A percentile compares a stretch with the other conserved stretches of the same genome.
Evolutionary conservation across 192 early-diverging fungal genomes (phyloP).

Genomic region (Dissophora globulifera): DNA sequence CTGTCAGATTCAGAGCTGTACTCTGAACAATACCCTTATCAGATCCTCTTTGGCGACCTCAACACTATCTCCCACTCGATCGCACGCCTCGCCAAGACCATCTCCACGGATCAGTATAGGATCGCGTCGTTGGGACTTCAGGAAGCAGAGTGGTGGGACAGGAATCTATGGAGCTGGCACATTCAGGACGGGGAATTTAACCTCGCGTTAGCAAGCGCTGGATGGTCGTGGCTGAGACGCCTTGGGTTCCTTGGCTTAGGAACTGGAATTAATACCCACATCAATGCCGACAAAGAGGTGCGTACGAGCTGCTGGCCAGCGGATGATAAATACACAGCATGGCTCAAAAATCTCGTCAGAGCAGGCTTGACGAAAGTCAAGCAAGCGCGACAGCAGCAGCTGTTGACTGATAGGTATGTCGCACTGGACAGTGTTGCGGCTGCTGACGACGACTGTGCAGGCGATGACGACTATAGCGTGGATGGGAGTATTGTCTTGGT

Average conservation of each 20-base stretch:
- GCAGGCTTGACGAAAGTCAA: constrained; percentile 35
- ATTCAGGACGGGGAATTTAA: constrained; percentile 57
- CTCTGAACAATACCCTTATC: constrained; percentile 63
- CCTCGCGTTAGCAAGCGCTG: constrained; percentile 45
- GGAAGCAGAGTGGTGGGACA: constrained; percentile 78
- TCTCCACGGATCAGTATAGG: constrained; percentile 72
- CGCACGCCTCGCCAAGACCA: constrained; percentile 72
- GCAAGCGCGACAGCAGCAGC: constrained; percentile 31
- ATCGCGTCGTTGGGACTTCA: constrained; percentile 68
- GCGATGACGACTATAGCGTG: constrained; percentile 19
- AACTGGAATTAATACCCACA: too few species aligned
- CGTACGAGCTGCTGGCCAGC: too few species aligned
- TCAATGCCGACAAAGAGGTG: too few species aligned
- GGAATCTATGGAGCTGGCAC: constrained; percentile 67
- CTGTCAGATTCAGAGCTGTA: constrained; percentile 65
- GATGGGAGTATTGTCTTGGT: constrained; percentile 33
- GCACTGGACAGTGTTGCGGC: not conserved
- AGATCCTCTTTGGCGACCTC: constrained; percentile 79
- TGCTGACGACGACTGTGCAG: not conserved
- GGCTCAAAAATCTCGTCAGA: constrained; percentile 26
- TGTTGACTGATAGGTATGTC: constrained; percentile 26
- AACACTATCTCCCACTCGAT: constrained; percentile 85
- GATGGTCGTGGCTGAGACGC: constrained; percentile 29
- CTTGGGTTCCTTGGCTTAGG: constrained; percentile 38
- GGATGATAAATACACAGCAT: constrained; percentile 27